phyloP scores from a whole-genome alignment of 345 rosid species.

The Eucalyptus tenuipes region DNA sequence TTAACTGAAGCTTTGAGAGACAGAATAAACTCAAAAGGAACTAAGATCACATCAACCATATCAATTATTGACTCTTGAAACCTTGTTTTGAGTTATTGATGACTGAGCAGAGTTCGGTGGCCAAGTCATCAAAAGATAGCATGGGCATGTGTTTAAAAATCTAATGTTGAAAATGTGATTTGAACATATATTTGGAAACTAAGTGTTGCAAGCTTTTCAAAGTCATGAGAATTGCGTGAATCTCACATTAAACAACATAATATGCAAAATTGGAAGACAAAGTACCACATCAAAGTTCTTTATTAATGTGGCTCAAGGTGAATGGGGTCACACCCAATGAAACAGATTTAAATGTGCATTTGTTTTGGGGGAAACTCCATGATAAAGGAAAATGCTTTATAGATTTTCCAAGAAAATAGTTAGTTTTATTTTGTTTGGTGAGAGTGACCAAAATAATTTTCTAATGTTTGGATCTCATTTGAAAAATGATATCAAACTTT shows the following conservation, averaged over 20 bases:
- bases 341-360: neutral
- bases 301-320: neutral
- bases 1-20: neutral
- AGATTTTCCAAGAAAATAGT: too few species aligned
- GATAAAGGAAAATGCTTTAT: neutral
- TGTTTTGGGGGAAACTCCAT: neutral
- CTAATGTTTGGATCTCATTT: too few species aligned
- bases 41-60: neutral
- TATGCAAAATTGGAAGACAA: neutral
- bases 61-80: neutral
- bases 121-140: neutral
- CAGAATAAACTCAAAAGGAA: neutral
- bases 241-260: neutral
- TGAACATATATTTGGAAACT: neutral
- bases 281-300: neutral
- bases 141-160: neutral
- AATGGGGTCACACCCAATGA: neutral
- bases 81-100: neutral
- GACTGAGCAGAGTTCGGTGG: rapidly evolving
- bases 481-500: neutral
- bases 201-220: neutral
- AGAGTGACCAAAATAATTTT: too few species aligned
- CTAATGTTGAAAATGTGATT: neutral
- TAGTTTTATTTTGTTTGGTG: neutral
- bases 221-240: neutral